Evolutionary conservation across 148 eudicot species (phyloP).

Genomic region (Diospyros kaki): DNA sequence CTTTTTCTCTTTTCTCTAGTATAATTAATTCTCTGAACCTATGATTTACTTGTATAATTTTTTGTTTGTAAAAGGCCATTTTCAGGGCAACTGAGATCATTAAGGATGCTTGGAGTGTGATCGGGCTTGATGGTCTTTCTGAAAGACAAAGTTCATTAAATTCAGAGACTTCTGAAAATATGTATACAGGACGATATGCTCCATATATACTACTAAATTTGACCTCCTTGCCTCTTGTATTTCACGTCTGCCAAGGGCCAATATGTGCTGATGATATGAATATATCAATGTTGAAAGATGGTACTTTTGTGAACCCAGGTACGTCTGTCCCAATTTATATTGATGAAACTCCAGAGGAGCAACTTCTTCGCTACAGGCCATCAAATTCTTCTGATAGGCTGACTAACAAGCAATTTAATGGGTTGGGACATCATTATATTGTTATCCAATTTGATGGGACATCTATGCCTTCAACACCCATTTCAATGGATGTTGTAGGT

Average conservation of each 20-base stretch:
- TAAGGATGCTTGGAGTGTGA: constrained; percentile 52
- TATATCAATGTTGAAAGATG: constrained; percentile 36
- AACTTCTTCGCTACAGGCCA: constrained; percentile 44
- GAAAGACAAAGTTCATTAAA: constrained; percentile 38
- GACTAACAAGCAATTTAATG: constrained; percentile 46
- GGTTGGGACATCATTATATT: constrained; percentile 68
- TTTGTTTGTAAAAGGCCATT: constrained; percentile 43
- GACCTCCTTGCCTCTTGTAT: constrained; percentile 75
- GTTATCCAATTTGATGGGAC: constrained; percentile 80
- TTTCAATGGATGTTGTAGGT: constrained; percentile 96
- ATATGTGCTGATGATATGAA: constrained; percentile 43
- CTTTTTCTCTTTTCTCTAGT: background rate
- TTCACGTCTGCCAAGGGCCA: constrained; percentile 54
- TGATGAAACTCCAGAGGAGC: constrained; percentile 65
- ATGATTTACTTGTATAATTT: background rate
- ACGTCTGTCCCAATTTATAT: constrained; percentile 66
- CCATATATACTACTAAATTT: constrained; percentile 76
- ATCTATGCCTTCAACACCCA: constrained; percentile 62
- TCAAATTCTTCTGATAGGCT: constrained; percentile 66
- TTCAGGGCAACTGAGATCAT: constrained; percentile 70
- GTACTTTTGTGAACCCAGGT: constrained; percentile 53
- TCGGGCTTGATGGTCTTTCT: constrained; percentile 34
- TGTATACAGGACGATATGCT: constrained; percentile 62
- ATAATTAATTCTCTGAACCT: background rate
- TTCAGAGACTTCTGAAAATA: constrained; percentile 39